phyloP scores from a whole-genome alignment of 2,329 filamentous ascomycete genomes.

The Chrysosporium keratinophilum region DNA sequence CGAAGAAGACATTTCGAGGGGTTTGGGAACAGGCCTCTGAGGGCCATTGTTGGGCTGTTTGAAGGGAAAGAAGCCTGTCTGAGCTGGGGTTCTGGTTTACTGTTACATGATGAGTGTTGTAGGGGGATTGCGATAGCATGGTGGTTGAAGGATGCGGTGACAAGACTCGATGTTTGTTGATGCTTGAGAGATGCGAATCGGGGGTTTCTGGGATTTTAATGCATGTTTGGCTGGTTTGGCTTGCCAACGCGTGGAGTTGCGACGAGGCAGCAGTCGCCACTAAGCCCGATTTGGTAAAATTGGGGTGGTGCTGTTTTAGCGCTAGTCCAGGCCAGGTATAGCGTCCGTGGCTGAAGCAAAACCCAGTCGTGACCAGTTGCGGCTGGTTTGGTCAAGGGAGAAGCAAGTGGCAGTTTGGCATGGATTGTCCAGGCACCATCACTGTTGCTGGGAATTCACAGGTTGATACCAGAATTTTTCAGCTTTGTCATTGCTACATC shows the following conservation, averaged over 20 bases:
- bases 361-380: not conserved
- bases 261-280: not conserved
- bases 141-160: not conserved
- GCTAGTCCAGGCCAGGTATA: not conserved
- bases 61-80: not conserved
- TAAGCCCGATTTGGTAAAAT: slow-evolving; percentile 1
- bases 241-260: not conserved
- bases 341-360: slow-evolving; percentile 10
- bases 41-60: not conserved
- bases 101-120: not conserved
- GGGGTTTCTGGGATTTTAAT: not conserved
- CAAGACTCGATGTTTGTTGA: not conserved
- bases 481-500: too few species aligned
- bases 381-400: not conserved
- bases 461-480: too few species aligned
- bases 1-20: not conserved
- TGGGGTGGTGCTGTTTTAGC: not conserved
- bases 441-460: not conserved
- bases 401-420: not conserved
- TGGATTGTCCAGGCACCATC: not conserved
- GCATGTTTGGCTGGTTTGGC: not conserved
- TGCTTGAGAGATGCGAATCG: not conserved
- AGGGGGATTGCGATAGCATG: not conserved
- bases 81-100: not conserved
- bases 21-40: not conserved